Evolutionary conservation across 495 filamentous ascomycete species (phyloP).

Genomic region (Penicillium paxilli): DNA sequence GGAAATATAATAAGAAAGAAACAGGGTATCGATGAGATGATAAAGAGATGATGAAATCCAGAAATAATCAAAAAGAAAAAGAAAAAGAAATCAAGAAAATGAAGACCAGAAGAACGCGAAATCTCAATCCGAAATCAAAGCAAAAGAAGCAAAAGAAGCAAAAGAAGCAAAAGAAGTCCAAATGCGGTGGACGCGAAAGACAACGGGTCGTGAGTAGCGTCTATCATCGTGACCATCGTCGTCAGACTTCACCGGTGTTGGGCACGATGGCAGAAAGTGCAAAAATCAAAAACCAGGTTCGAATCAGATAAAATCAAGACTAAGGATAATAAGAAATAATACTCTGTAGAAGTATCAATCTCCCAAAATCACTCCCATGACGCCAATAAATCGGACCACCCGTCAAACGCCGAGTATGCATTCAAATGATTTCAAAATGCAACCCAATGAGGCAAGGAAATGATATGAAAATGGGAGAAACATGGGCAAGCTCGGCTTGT

Average conservation of each 20-base stretch:
- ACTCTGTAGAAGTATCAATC: conserved; percentile 1
- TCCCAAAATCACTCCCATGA: conserved; percentile 27
- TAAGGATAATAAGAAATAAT: neutral
- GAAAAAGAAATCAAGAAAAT: conserved; percentile 25
- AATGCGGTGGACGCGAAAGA: neutral
- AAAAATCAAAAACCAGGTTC: neutral
- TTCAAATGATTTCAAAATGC: conserved; percentile 32
- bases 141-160: neutral
- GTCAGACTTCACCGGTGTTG: neutral
- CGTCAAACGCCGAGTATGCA: conserved; percentile 45
- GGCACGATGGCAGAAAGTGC: neutral
- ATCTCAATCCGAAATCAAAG: neutral
- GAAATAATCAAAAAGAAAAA: conserved; percentile 16
- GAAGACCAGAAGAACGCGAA: conserved; percentile 10
- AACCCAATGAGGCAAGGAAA: conserved; percentile 1
- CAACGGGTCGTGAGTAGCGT: neutral
- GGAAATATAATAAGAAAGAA: conserved; percentile 9
- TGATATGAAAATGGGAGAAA: neutral
- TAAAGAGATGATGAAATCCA: conserved; percentile 16
- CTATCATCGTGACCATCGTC: neutral
- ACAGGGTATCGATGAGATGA: conserved; percentile 41
- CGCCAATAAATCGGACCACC: conserved; percentile 30
- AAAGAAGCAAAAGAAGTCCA: conserved; percentile 14
- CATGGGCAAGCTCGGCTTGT: neutral
- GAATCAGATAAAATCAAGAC: neutral